Evolutionary conservation across 1,139 yeast genomes (phyloP).

Genomic region (Ashbya aceris): DNA sequence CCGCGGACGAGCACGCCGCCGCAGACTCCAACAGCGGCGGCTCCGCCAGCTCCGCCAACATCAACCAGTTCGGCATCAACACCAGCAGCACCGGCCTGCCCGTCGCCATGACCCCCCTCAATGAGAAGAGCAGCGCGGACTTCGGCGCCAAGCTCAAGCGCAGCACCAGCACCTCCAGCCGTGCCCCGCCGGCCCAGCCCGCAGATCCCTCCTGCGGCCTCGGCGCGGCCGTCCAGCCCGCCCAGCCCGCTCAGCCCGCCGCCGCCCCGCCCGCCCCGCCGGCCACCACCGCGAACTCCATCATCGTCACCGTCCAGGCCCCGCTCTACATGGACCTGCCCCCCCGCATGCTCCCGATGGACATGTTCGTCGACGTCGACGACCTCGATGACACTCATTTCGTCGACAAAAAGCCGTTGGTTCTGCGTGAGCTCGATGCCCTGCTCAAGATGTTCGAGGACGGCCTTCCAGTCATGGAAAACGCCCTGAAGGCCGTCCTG

Average conservation of each 20-base stretch:
- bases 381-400: constrained; percentile 10
- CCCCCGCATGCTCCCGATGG: constrained; percentile 20
- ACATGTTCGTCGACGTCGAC: constrained; percentile 23
- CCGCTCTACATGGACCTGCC: constrained; percentile 21
- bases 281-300: constrained; percentile 6
- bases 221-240: not conserved
- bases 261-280: constrained; percentile 4
- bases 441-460: constrained; percentile 26
- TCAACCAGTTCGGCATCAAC: constrained; percentile 60
- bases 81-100: constrained; percentile 43
- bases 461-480: constrained; percentile 24
- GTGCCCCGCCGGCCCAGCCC: constrained; percentile 5
- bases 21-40: constrained; percentile 6
- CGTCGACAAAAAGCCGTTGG: constrained; percentile 24
- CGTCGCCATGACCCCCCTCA: constrained; percentile 68
- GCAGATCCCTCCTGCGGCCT: constrained; percentile 4
- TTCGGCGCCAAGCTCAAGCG: constrained; percentile 21
- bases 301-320: not conserved
- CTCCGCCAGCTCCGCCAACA: constrained; percentile 26
- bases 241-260: not conserved
- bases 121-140: constrained; percentile 41
- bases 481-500: constrained; percentile 17
- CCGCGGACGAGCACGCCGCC: constrained; percentile 13
- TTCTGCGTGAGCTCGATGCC: constrained; percentile 23
- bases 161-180: constrained; percentile 20